Conservation (phyloP, 2,329 filamentous ascomycete species). For the Verruconis gallopava region DNA sequence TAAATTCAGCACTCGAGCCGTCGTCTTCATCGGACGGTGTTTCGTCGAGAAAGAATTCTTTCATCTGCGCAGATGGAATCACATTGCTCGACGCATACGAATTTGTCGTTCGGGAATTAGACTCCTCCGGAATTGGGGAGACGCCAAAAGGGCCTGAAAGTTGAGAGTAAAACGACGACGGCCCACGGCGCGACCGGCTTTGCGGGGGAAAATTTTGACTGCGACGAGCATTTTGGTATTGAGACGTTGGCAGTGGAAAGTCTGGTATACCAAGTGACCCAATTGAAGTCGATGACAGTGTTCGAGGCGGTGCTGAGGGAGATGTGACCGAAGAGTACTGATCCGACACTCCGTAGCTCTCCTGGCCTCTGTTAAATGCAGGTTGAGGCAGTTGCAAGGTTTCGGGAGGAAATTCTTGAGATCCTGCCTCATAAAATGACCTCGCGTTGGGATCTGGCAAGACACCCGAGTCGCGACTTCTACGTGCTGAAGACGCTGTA, state of each 20-base stretch:
- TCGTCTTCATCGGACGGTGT: constrained; percentile 25
- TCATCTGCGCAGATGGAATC: constrained; percentile 27
- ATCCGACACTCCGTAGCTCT: constrained; percentile 1
- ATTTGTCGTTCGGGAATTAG: constrained; percentile 27
- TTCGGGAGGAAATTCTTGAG: neutral
- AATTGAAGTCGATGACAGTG: constrained; percentile 25
- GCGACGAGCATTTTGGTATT: constrained; percentile 22
- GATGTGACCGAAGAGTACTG: constrained; percentile 8
- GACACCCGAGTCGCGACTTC: constrained; percentile 9
- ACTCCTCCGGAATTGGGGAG: constrained; percentile 36
- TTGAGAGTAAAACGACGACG: constrained; percentile 36
- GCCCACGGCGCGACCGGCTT: constrained; percentile 34
- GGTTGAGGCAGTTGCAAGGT: neutral
- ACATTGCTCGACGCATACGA: constrained; percentile 38
- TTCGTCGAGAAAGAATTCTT: constrained; percentile 28
- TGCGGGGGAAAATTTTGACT: constrained; percentile 33
- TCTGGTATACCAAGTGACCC: constrained; percentile 29
- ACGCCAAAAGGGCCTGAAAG: constrained; percentile 26
- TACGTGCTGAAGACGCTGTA: constrained; percentile 5
- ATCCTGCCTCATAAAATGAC: neutral
- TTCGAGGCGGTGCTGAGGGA: constrained; percentile 20
- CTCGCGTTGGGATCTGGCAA: neutral
- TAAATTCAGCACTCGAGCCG: constrained; percentile 17
- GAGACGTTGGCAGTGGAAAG: constrained; percentile 23
- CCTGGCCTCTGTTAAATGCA: neutral